These are phyloP conservation scores for Aulographum hederae DNA, from an alignment of 2,329 filamentous ascomycete genomes.

Conservation along the genomic window DNA sequence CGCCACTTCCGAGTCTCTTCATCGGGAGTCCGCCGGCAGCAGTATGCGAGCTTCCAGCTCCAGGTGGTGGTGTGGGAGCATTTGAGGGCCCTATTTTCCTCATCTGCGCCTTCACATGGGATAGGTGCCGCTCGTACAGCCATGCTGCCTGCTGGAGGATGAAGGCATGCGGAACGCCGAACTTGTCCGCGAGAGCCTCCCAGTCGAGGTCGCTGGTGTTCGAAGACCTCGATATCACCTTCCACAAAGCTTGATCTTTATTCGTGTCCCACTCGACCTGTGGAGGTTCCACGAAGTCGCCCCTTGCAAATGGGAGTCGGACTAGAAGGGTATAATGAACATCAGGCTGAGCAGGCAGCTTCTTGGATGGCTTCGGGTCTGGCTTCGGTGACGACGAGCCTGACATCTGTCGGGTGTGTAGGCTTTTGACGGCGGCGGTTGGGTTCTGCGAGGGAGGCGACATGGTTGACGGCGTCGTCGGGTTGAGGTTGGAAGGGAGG, in stretches of 20 bases:
- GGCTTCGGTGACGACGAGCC: too few species aligned
- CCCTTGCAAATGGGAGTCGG: constrained; percentile 72
- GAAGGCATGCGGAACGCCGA: constrained; percentile 75
- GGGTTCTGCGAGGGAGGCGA: too few species aligned
- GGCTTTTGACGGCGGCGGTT: too few species aligned
- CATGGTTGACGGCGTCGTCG: too few species aligned
- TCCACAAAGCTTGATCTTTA: constrained; percentile 84
- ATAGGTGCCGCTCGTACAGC: constrained; percentile 79
- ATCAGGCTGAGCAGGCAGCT: constrained; percentile 3
- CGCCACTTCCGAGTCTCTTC: constrained; percentile 32
- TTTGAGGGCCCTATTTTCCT: constrained; percentile 48
- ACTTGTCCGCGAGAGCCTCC: constrained; percentile 35
- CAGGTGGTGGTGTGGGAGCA: constrained; percentile 17
- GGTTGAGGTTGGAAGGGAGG: too few species aligned
- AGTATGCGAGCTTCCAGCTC: constrained; percentile 15
- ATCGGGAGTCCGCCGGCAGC: constrained; percentile 25
- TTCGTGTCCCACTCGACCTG: constrained; percentile 70
- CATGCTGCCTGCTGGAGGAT: constrained; percentile 85
- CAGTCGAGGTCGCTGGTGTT: constrained; percentile 75
- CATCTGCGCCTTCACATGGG: constrained; percentile 80
- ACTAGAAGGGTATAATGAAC: constrained; percentile 56
- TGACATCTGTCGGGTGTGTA: too few species aligned
- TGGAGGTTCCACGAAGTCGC: constrained; percentile 78
- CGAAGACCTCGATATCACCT: constrained; percentile 63
- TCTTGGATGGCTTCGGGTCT: background rate